These are phyloP conservation scores for Fusarium chaquense DNA, from an alignment of 2,329 filamentous ascomycete species.

Conservation along the genomic window DNA sequence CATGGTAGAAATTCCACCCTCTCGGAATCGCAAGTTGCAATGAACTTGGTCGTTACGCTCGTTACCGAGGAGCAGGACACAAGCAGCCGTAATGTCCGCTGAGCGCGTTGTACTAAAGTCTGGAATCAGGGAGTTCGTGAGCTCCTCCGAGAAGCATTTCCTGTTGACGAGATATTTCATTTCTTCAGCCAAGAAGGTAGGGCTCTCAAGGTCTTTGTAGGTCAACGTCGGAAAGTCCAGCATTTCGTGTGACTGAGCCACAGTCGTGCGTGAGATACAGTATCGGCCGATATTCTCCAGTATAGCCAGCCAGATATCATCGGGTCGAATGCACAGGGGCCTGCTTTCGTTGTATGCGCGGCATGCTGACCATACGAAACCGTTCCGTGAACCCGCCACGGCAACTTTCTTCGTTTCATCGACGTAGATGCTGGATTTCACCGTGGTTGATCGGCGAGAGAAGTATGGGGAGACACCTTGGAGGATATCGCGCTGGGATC, in stretches of 20 bases:
- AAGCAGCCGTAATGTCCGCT: background rate
- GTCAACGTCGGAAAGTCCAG: background rate
- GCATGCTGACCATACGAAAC: background rate
- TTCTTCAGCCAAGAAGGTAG: background rate
- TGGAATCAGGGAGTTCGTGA: background rate
- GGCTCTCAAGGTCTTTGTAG: background rate
- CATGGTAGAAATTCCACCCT: background rate
- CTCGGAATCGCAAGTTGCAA: background rate
- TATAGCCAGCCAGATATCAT: background rate
- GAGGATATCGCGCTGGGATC: background rate
- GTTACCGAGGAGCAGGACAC: background rate
- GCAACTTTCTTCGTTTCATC: fast-evolving
- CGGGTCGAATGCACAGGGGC: background rate
- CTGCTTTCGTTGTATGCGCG: background rate
- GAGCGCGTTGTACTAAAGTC: background rate
- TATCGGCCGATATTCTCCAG: background rate
- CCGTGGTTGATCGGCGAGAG: background rate
- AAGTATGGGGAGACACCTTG: background rate
- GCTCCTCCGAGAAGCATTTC: background rate
- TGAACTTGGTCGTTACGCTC: background rate
- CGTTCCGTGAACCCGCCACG: background rate
- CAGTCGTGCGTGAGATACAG: background rate
- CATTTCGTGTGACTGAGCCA: background rate
- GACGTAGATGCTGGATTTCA: background rate
- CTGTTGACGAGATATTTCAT: background rate